Percentiles rank a stretch among this genome's conserved stretches.
Conservation (phyloP, 495 filamentous ascomycete genomes). For the Hypoxylon trugodes region DNA sequence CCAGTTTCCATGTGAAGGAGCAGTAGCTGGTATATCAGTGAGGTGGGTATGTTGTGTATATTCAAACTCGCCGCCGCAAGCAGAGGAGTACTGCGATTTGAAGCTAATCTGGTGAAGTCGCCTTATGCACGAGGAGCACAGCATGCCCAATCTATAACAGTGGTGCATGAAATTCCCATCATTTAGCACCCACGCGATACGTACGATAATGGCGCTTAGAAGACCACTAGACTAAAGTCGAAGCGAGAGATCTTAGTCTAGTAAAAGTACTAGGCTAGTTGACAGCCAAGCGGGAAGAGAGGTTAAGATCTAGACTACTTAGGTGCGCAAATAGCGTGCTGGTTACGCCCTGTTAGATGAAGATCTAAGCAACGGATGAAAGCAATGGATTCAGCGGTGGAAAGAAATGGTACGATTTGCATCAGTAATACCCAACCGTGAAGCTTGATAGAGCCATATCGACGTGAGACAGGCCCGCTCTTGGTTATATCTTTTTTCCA, state of each 20-base stretch:
- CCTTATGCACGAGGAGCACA: too few relatives aligned
- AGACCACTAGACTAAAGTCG: conserved; percentile 17
- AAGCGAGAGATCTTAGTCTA: conserved; percentile 15
- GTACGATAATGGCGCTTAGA: conserved; percentile 17
- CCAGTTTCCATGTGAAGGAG: conserved; percentile 13
- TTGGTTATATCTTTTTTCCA: neutral
- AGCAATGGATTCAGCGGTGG: neutral
- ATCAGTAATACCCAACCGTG: conserved; percentile 7
- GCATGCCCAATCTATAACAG: neutral
- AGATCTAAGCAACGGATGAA: conserved; percentile 9
- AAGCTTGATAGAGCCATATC: conserved; percentile 2
- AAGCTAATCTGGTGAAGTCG: too few relatives aligned
- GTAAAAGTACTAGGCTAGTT: conserved; percentile 4
- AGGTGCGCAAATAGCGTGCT: conserved; percentile 6
- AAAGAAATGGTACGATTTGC: neutral
- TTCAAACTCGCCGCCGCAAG: neutral
- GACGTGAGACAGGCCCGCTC: neutral
- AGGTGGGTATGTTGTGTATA: neutral
- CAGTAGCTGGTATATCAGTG: conserved; percentile 4
- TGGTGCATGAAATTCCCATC: conserved; percentile 1
- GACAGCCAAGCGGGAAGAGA: conserved; percentile 1
- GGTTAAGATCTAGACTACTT: conserved; percentile 16
- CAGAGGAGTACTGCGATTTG: too few relatives aligned
- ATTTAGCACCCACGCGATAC: conserved; percentile 7
- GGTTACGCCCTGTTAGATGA: conserved; percentile 1